Conservation (phyloP, 2,329 filamentous ascomycete species). For the Fonsecaea erecta region DNA sequence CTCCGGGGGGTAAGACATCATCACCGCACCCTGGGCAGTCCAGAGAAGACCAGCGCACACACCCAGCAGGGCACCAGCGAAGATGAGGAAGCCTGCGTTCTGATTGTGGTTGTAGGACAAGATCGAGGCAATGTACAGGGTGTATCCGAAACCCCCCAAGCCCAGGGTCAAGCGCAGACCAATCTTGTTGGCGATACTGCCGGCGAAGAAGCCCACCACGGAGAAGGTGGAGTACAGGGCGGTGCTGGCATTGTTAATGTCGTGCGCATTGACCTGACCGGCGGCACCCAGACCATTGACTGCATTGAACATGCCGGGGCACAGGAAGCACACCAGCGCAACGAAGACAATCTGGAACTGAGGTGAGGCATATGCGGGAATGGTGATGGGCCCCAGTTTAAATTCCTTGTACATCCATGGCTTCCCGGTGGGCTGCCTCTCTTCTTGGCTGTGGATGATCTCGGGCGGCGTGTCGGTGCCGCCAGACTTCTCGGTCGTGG, state of each 20-base stretch:
- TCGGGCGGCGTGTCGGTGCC: conserved; percentile 28
- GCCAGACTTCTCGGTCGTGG: conserved; percentile 22
- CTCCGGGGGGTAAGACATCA: conserved; percentile 78
- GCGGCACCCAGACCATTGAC: conserved; percentile 68
- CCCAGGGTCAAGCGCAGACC: conserved; percentile 41
- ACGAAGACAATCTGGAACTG: conserved; percentile 74
- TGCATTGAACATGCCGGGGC: conserved; percentile 75
- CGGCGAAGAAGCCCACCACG: conserved; percentile 61
- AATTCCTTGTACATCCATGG: conserved; percentile 70
- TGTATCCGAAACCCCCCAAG: conserved; percentile 43
- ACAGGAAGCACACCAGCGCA: conserved; percentile 71
- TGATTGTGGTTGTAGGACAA: conserved; percentile 48
- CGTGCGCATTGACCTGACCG: conserved; percentile 62
- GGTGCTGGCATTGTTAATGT: conserved; percentile 69
- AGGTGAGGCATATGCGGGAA: conserved; percentile 75
- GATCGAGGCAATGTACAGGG: conserved; percentile 46
- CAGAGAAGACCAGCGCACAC: conserved; percentile 48
- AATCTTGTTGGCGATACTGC: conserved; percentile 44
- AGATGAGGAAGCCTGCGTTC: conserved; percentile 47
- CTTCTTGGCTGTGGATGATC: conserved; percentile 16
- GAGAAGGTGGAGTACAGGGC: conserved; percentile 72
- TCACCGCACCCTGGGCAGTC: conserved; percentile 48
- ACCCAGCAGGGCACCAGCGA: conserved; percentile 47
- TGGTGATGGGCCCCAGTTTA: conserved; percentile 58
- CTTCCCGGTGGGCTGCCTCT: conserved; percentile 39